Evolutionary conservation across 2,329 filamentous ascomycete species (phyloP).

Genomic region (Microsporum audouinii): DNA sequence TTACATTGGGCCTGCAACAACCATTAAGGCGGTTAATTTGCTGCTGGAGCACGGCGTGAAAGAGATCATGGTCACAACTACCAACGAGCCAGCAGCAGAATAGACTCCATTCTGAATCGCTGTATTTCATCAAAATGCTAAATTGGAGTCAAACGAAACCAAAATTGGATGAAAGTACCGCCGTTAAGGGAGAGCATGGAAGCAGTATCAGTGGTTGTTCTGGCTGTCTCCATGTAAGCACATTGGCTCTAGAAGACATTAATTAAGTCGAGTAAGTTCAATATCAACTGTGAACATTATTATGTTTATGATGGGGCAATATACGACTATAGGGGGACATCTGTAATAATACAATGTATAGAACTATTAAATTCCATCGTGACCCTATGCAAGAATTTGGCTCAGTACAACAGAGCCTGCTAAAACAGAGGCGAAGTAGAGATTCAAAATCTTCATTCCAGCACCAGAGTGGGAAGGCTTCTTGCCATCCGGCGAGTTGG

Average conservation of each 20-base stretch:
- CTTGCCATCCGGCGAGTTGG: not conserved
- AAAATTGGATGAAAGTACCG: not conserved
- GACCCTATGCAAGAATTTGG: not conserved
- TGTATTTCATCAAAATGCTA: not conserved
- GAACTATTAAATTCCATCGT: not conserved
- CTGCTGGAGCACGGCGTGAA: not conserved
- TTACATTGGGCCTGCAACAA: not conserved
- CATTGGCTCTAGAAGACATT: too few relatives aligned
- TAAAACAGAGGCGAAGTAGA: not conserved
- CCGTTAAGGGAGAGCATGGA: not conserved
- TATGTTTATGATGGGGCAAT: too few relatives aligned
- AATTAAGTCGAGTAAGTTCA: too few relatives aligned
- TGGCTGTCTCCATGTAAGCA: not conserved
- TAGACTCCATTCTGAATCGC: not conserved
- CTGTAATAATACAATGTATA: not conserved
- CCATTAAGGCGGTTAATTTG: not conserved
- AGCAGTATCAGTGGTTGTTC: not conserved
- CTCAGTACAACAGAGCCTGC: not conserved
- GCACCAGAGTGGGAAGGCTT: constrained; percentile 1
- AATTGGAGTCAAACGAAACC: not conserved
- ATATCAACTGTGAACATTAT: too few relatives aligned
- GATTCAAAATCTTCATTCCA: not conserved
- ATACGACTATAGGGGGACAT: too few relatives aligned
- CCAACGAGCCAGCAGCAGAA: not conserved
- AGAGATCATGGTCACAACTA: not conserved